Evolutionary conservation across 108 stramenopile genomes (phyloP).

Genomic region (Licmophora abbreviata): DNA sequence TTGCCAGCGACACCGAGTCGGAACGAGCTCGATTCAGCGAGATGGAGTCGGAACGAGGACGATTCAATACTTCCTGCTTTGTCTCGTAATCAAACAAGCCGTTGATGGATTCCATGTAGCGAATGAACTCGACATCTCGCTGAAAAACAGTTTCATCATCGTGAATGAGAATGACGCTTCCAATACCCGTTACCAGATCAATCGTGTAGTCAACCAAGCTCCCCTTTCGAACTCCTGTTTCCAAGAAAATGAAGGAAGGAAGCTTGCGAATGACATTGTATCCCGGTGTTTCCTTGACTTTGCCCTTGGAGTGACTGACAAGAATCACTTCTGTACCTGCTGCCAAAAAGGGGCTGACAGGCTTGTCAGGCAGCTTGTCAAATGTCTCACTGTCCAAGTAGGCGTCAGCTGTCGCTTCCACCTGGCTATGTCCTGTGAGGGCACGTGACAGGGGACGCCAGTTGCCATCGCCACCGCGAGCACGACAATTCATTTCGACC

Average conservation of each 20-base stretch:
- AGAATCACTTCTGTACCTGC: conserved; percentile 23
- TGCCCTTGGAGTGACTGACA: conserved; percentile 41
- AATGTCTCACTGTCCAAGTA: conserved; percentile 61
- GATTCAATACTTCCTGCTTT: conserved; percentile 31
- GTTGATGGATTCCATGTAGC: conserved; percentile 45
- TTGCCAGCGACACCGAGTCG: background rate
- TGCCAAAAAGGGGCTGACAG: conserved; percentile 29
- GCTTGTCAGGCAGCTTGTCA: conserved; percentile 25
- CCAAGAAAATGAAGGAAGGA: conserved; percentile 44
- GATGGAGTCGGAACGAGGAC: conserved; percentile 6
- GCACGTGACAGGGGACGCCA: conserved; percentile 58
- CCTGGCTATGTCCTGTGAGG: conserved; percentile 52
- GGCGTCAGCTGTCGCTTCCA: conserved; percentile 52
- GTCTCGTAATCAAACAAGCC: conserved; percentile 40
- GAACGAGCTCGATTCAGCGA: conserved; percentile 15
- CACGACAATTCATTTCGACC: conserved; percentile 72
- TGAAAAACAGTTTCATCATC: conserved; percentile 23
- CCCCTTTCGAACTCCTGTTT: conserved; percentile 22
- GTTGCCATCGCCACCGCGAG: conserved; percentile 80
- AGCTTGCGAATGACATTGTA: conserved; percentile 38
- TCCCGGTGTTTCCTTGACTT: conserved; percentile 37
- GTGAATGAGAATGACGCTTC: conserved; percentile 40
- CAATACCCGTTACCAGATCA: conserved; percentile 39
- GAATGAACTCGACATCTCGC: conserved; percentile 42
- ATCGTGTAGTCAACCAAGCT: conserved; percentile 33